These are phyloP conservation scores for Heliosperma pusillum DNA, from an alignment of 148 eudicot species.

Conservation along the genomic window DNA sequence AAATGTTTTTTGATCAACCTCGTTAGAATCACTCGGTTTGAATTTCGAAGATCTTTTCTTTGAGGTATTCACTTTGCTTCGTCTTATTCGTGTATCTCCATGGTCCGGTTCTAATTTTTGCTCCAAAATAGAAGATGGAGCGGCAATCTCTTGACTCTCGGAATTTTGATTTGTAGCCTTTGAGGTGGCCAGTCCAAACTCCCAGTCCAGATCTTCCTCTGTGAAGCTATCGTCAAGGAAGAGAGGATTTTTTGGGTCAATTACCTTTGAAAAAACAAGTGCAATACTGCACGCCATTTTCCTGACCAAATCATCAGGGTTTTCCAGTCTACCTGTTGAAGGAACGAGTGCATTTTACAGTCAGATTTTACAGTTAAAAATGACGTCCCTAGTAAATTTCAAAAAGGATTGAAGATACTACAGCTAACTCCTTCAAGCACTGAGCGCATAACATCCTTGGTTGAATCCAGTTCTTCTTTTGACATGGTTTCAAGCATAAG, in stretches of 20 bases:
- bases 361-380: slow-evolving; percentile 6
- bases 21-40: slow-evolving; percentile 72
- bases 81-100: slow-evolving; percentile 23
- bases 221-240: slow-evolving; percentile 73
- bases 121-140: slow-evolving; percentile 19
- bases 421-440: slow-evolving; percentile 95
- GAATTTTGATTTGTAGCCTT: slow-evolving; percentile 22
- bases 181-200: slow-evolving; percentile 60
- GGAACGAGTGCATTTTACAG: slow-evolving; percentile 16
- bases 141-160: slow-evolving; percentile 24
- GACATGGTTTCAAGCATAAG: slow-evolving; percentile 84
- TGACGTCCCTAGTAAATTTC: background rate
- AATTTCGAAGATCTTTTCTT: slow-evolving; percentile 41
- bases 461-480: slow-evolving; percentile 79
- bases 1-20: slow-evolving; percentile 65
- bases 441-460: slow-evolving; percentile 75
- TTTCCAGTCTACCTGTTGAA: slow-evolving; percentile 79
- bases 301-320: slow-evolving; percentile 63
- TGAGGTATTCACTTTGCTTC: slow-evolving; percentile 24
- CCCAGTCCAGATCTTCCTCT: slow-evolving; percentile 81
- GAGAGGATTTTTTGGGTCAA: slow-evolving; percentile 88
- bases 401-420: slow-evolving; percentile 32
- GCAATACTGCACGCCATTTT: slow-evolving; percentile 86
- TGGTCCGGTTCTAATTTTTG: slow-evolving; percentile 26
- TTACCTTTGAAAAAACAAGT: slow-evolving; percentile 76